Conservation (phyloP, 352 stramenopile species). For the Phytopythium helicoides region DNA sequence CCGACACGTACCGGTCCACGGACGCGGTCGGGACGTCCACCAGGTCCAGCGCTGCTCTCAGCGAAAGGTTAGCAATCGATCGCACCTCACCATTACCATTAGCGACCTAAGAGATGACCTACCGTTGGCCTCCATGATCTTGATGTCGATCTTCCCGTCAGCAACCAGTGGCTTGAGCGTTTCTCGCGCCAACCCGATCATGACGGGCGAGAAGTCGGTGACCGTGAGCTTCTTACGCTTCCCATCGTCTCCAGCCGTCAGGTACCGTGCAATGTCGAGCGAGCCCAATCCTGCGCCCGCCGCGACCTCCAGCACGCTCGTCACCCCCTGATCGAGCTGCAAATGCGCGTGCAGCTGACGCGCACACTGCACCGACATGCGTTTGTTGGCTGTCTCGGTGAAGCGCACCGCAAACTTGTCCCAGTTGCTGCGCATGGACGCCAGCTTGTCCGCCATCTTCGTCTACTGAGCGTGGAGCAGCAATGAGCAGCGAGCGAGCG, state of each 20-base stretch:
- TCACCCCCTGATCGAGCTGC: constrained; percentile 38
- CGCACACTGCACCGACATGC: constrained; percentile 46
- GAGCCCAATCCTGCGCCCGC: constrained; percentile 46
- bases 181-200: constrained; percentile 35
- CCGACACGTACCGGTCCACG: constrained; percentile 50
- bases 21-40: constrained; percentile 20
- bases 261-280: constrained; percentile 24
- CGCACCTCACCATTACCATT: too few species aligned
- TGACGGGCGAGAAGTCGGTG: constrained; percentile 41
- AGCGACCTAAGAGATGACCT: too few species aligned
- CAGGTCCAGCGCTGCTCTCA: constrained; percentile 47
- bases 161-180: constrained; percentile 15
- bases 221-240: constrained; percentile 24
- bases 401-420: constrained; percentile 33
- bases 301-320: constrained; percentile 45
- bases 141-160: constrained; percentile 22
- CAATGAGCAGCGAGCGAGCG: too few species aligned
- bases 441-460: constrained; percentile 5
- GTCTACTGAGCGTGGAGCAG: too few species aligned
- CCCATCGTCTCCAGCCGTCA: too few species aligned
- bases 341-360: constrained; percentile 43
- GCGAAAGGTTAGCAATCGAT: too few species aligned
- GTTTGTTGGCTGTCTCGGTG: constrained; percentile 49
- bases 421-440: constrained; percentile 16
- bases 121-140: constrained; percentile 33